Evolutionary conservation across 495 filamentous ascomycete species (phyloP), one percentile per base, ranked within the genome.

Genomic region (Aspergillus sclerotiicarbonarius): DNA sequence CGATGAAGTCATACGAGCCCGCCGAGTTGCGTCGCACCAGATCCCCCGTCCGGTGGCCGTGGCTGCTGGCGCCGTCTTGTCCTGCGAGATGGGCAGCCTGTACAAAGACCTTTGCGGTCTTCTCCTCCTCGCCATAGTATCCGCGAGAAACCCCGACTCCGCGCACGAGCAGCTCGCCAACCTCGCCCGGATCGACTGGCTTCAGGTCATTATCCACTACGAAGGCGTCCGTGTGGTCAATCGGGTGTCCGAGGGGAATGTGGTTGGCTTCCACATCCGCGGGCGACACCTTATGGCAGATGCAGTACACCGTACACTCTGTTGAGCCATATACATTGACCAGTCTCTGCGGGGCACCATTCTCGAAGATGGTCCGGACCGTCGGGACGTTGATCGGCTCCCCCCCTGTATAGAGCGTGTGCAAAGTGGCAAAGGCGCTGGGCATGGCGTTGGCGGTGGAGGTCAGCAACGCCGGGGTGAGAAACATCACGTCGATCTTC

Each of bases 91-190:
- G 37, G 35, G 25, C 16, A 6, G 53, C 51, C 16, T 15, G 13
- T 7, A 77, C 25, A 51, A 83, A 84, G 8, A 47, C 54, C 3
- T 49, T 13, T 2, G 50, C 48, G 8, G 70, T 77, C 39, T 71
- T 51, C 25, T 71, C 65, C 0, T 53, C 44, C 6, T 85, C 73
- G n/a, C 67, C 57, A 0, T 76, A 46, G 58, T 83, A 83, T 4
- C 76, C 78, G 6, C 57, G 19, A 0, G 75, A 64, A 0, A 81
- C 73, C 1, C 73, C 73, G 2, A 67, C 55, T 2, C 80, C 80
- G 0, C 65, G 77, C 31, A 81, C 60, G 37, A 53, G 56, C 7
- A 83, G 64, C 57, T 83, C 73, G 0, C 79, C 80, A 8, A 71
- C 56, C 16, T 70, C 56, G 15, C 76, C 75, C 25, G 62, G 56